Evolutionary conservation across 2,329 filamentous ascomycete genomes (phyloP).

Genomic region (Graphiopsis chlorocephala): DNA sequence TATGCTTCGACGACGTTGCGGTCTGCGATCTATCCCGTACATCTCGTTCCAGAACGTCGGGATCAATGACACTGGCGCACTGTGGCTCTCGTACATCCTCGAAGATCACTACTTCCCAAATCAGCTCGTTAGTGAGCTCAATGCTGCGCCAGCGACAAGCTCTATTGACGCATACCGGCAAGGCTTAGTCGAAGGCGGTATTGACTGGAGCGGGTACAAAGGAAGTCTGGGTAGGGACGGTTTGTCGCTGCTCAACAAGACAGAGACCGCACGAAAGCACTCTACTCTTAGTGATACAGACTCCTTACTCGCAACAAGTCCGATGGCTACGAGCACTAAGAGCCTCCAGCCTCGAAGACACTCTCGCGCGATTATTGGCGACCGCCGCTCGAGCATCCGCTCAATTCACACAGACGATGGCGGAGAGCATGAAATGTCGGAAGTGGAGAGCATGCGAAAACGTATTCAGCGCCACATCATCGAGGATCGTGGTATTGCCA

Average conservation of each 20-base stretch:
- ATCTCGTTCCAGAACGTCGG: conserved; percentile 36
- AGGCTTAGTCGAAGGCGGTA: conserved; percentile 29
- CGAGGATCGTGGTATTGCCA: conserved; percentile 30
- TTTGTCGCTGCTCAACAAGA: conserved; percentile 34
- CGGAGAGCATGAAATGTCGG: conserved; percentile 27
- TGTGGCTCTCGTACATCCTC: conserved; percentile 42
- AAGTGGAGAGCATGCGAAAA: conserved; percentile 38
- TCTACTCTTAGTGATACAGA: conserved; percentile 20
- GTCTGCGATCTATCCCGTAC: conserved; percentile 41
- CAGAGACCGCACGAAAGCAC: conserved; percentile 29
- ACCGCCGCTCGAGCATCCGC: conserved; percentile 24
- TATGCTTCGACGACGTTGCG: conserved; percentile 29
- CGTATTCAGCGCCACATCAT: conserved; percentile 41
- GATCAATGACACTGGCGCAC: conserved; percentile 38
- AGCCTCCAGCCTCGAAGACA: conserved; percentile 17
- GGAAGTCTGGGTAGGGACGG: conserved; percentile 32
- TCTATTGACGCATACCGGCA: conserved; percentile 32
- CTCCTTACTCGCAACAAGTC: neutral
- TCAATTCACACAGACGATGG: conserved; percentile 27
- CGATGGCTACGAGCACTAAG: conserved; percentile 5
- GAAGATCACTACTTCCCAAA: conserved; percentile 39
- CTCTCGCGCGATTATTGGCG: conserved; percentile 19
- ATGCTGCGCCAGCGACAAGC: conserved; percentile 31
- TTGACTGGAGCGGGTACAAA: conserved; percentile 36
- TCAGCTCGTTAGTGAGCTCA: conserved; percentile 35